phyloP scores from a whole-genome alignment of 2,329 filamentous ascomycete genomes.

The Fusarium miscanthi region DNA sequence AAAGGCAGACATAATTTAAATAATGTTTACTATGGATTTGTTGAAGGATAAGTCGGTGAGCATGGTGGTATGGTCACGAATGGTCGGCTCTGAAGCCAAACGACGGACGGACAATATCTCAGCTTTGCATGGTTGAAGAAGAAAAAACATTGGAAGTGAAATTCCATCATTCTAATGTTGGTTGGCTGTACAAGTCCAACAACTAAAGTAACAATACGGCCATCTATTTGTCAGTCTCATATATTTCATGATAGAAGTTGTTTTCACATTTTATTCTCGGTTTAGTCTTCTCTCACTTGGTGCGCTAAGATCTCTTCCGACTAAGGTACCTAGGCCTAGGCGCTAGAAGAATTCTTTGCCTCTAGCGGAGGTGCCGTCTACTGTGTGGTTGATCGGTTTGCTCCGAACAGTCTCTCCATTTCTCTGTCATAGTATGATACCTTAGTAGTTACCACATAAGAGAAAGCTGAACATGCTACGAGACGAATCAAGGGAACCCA shows the following conservation, averaged over 20 bases:
- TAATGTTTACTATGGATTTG: background rate
- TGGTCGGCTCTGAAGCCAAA: conserved; percentile 15
- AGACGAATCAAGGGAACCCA: conserved; percentile 1
- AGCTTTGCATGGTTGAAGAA: background rate
- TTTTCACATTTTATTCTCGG: background rate
- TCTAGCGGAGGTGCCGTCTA: conserved; percentile 18
- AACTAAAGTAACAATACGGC: background rate
- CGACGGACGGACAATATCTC: background rate
- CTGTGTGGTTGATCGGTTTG: conserved; percentile 3
- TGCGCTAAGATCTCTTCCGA: background rate
- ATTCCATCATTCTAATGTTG: background rate
- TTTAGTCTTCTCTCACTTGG: background rate
- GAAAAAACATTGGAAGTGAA: background rate
- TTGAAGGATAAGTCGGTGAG: conserved; percentile 24
- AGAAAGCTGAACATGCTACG: background rate
- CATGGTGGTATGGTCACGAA: background rate
- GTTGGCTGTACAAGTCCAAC: background rate
- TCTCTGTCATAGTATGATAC: background rate
- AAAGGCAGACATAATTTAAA: background rate
- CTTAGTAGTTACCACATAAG: background rate
- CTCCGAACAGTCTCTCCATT: conserved; percentile 9
- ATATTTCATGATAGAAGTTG: background rate
- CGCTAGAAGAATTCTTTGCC: conserved; percentile 21
- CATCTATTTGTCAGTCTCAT: background rate
- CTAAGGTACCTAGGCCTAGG: background rate